These are phyloP conservation scores for Plectosphaerella cucumerina DNA, from an alignment of 2,329 filamentous ascomycete species.

Conservation along the genomic window DNA sequence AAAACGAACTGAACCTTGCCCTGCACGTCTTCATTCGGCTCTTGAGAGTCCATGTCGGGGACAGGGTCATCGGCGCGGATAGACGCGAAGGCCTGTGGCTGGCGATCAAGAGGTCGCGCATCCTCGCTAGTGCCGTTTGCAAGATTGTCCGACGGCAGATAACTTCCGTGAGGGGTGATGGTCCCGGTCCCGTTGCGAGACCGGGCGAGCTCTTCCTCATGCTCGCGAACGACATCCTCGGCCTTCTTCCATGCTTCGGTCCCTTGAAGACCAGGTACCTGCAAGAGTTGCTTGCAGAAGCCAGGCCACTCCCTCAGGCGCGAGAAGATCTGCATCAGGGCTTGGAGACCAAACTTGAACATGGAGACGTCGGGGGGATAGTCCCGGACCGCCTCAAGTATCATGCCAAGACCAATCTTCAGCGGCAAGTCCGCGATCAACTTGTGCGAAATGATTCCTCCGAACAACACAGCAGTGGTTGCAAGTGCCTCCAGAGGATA, in stretches of 20 bases:
- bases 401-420: constrained; percentile 94
- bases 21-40: constrained; percentile 79
- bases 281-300: constrained; percentile 80
- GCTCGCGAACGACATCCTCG: constrained; percentile 70
- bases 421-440: constrained; percentile 86
- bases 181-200: constrained; percentile 43
- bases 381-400: constrained; percentile 90
- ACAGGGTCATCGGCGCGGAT: constrained; percentile 71
- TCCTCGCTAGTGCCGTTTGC: constrained; percentile 71
- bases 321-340: constrained; percentile 80
- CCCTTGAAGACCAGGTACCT: constrained; percentile 75
- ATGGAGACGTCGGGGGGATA: constrained; percentile 80
- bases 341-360: constrained; percentile 98
- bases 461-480: constrained; percentile 93
- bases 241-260: constrained; percentile 83
- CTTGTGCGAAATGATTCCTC: constrained; percentile 91
- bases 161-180: constrained; percentile 29
- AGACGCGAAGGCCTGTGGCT: constrained; percentile 69
- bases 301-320: constrained; percentile 92
- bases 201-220: constrained; percentile 56
- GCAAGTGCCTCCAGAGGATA: constrained; percentile 95
- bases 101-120: constrained; percentile 51
- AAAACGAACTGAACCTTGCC: constrained; percentile 94
- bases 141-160: constrained; percentile 43
- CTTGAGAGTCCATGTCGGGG: constrained; percentile 63